Evolutionary conservation across 495 filamentous ascomycete genomes (phyloP), one percentile per base, ranked within the genome.

Genomic region (Chaetomidium leptoderma): DNA sequence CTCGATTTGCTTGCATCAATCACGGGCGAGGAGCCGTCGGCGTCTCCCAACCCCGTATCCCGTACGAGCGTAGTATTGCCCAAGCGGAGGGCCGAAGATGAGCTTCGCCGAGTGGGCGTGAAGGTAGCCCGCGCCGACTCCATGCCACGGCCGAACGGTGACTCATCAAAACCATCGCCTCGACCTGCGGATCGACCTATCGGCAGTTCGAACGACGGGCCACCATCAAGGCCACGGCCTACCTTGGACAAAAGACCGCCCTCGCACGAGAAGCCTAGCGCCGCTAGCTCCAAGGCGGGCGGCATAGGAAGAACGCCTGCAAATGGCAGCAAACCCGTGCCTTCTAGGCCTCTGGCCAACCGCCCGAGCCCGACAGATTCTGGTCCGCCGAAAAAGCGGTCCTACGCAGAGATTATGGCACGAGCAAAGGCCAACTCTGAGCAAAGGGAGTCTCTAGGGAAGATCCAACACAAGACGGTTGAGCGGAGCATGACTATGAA

Each of bases 361-460:
- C 59, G 63, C 1, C 63, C 64, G 6, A 16, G 60, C 21, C 53
- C 57, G 10, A 30, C 66, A 1, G 65, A 66, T 19, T 69, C 73
- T 6, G 70, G 62, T 37, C 63, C 77, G n/a, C 81, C 78, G 13
- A 86, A 86, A 64, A 87, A 86, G 59, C 78, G 84, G 1, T 85
- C 84, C 1, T 91, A 75, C 64, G 78, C 78, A 43, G 85, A 87
- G 59, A 86, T 89, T 55, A 80, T 91, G 76, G 83, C 81, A 19
- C 76, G 83, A 55, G 87, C 82, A 8, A 77, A 84, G 64, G 78
- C 76, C 40, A 78, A 74, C 39, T 71, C 85, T 58, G 71, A 67
- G 36, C 66, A 63, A 8, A 70, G 76, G 63, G 72, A 71, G 17
- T 69, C 74, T 29, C 70, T 81, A 7, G 80, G 79, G 21, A 76